phyloP scores from a whole-genome alignment of 1,139 yeast genomes.

The Yamadazyma atmosphaerica region DNA sequence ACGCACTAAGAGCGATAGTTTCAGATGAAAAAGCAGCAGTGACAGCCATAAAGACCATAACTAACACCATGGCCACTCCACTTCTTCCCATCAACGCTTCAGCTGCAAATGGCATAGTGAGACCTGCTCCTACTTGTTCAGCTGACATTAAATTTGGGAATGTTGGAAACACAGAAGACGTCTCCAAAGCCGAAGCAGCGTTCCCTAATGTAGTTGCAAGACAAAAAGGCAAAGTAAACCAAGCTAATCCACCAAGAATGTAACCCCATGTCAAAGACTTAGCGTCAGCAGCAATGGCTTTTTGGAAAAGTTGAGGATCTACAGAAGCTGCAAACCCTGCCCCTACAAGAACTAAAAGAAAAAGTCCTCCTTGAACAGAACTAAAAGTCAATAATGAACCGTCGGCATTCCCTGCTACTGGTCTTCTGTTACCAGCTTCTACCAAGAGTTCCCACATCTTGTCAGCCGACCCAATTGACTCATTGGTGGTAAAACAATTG shows the following conservation, averaged over 20 bases:
- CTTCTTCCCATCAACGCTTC: slow-evolving; percentile 31
- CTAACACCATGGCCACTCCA: slow-evolving; percentile 36
- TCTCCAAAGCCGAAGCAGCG: slow-evolving; percentile 32
- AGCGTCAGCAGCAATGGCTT: slow-evolving; percentile 44
- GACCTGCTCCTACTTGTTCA: slow-evolving; percentile 22
- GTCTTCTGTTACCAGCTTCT: slow-evolving; percentile 30
- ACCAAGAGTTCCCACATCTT: slow-evolving; percentile 46
- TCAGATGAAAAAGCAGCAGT: slow-evolving; percentile 43
- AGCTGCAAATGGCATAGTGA: slow-evolving; percentile 22
- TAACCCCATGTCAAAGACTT: slow-evolving; percentile 34
- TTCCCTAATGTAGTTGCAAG: slow-evolving; percentile 39
- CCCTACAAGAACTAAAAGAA: slow-evolving; percentile 21
- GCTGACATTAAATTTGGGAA: slow-evolving; percentile 15
- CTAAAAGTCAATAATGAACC: slow-evolving; percentile 50
- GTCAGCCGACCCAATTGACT: slow-evolving; percentile 46
- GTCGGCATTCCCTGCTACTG: slow-evolving; percentile 43
- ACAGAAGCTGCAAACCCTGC: slow-evolving; percentile 32
- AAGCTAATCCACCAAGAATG: slow-evolving; percentile 38
- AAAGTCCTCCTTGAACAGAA: slow-evolving; percentile 41
- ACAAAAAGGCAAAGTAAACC: slow-evolving; percentile 41
- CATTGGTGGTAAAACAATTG: slow-evolving; percentile 39
- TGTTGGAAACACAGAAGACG: slow-evolving; percentile 31
- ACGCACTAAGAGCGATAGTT: slow-evolving; percentile 36
- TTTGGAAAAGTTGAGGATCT: slow-evolving; percentile 41
- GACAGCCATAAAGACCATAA: slow-evolving; percentile 40